A percentile compares a stretch with the other conserved stretches of the same genome.
These are phyloP conservation scores for Sicyos baderoa DNA, from an alignment of 306 rosid species.

Conservation along the genomic window DNA sequence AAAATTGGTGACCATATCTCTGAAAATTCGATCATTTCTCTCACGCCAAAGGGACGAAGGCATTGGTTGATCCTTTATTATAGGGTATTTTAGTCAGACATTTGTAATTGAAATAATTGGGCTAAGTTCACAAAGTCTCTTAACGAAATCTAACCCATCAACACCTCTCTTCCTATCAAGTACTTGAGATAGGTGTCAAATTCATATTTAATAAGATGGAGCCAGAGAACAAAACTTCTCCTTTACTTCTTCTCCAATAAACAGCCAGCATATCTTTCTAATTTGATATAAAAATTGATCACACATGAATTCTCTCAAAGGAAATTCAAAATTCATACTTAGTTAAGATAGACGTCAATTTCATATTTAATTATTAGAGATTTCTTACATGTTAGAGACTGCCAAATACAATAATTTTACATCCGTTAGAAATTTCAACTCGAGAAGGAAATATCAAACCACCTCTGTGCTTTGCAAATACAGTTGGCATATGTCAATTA, in stretches of 20 bases:
- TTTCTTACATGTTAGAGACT: neutral
- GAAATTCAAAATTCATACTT: too few relatives aligned
- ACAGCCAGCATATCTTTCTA: neutral
- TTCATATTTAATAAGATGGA: neutral
- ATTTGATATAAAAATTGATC: neutral
- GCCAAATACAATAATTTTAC: neutral
- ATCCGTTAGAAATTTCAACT: neutral
- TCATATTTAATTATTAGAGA: neutral
- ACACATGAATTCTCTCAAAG: neutral
- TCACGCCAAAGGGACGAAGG: too few relatives aligned
- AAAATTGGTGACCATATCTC: too few relatives aligned
- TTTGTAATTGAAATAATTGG: neutral
- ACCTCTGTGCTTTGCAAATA: neutral
- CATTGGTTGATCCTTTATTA: neutral
- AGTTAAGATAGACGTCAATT: too few relatives aligned
- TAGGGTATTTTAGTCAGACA: neutral
- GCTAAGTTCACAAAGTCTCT: neutral
- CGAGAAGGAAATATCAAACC: neutral
- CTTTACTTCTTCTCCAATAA: neutral
- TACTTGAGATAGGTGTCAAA: neutral
- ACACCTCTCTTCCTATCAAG: neutral
- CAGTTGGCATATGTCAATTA: neutral
- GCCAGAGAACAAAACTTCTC: neutral
- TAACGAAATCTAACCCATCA: neutral
- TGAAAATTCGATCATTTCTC: too few relatives aligned